Evolutionary conservation across 1,284 basidiomycete species (phyloP), one percentile per base, ranked within the genome.

Genomic region (Apiotrichum mycotoxinovorans): DNA sequence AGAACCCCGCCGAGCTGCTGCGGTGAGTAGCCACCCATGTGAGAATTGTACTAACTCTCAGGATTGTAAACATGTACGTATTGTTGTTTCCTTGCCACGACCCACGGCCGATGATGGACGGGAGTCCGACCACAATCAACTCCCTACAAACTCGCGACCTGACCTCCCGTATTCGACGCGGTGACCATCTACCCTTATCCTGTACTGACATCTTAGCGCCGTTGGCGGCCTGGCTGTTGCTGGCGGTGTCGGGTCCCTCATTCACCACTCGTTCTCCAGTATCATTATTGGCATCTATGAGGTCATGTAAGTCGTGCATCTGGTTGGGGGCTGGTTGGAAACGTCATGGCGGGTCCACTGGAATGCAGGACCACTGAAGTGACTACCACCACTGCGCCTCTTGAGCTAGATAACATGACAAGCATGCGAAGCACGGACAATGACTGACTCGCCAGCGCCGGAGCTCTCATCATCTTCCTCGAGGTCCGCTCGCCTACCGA

Each of bases 1-100:
- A 76, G 49, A 75, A 77, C 56, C 75, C 75, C 9, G 67, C 73
- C 27, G 75, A 77, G 67, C 66, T 76, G 11, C 56, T 77, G 42
- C 60, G 75, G 74, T 73, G 44, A 47, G 74, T 61, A n/a, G n/a
- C 9, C 9, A 26, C 26, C 4, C 20, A 12, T 7, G 4, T 11
- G 18, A 11, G n/a, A 14, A 17, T 5, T 4, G 38, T 14, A 40
- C 42, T 44, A 45, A 35, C 30, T 1, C 22, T 4, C 54, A 76
- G 74, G 26, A 54, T 77, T 30, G 71, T 74, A 49, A 76, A 77
- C 59, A 75, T 77, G 73, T 75, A 34, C 62, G 71, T 60, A 0
- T 3, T 5, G 38, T 8, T 30, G 7, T 8, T 34, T 34, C 33
- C 8, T 15, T 34, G 15, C 33, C 33, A 34, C 12, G 12, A 11